Evolutionary conservation across 176 grass and related monocot species (phyloP), one percentile per base, ranked within the genome.

Genomic region (Carex pumila): DNA sequence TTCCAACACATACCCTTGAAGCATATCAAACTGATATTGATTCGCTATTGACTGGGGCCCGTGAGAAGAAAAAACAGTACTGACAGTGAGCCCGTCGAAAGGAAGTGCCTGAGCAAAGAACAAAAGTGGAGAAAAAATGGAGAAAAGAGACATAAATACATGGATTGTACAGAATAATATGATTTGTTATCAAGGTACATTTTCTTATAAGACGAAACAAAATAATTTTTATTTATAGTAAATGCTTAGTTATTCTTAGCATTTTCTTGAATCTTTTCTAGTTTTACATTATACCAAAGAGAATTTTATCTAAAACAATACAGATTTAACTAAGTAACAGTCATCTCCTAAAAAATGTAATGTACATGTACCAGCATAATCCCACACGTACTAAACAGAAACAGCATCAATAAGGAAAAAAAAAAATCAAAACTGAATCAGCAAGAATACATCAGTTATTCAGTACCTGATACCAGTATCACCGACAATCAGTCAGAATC

Each of bases 391-490:
- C 25, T 25, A 25, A 25, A 25, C 25, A 25, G 25, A 25, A 25
- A 25, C 25, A 0, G 21, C 11, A 17, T n/a, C 17, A 59, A 6
- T 1, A 6, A 59, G 1, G 13, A n/a, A 57, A 57, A 57, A 4
- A 4, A 6, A 17, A 17, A 34, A 69, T 49, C 9, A 69, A 69
- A 12, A 69, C 22, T 75, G 14, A 55, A 80, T 50, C 60, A 81
- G 41, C 13, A 2, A 79, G 34, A 58, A 58, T 31, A 9, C 12
- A 57, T 61, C 31, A 60, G 66, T 41, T 8, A 5, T 65, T 81
- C 2, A 5, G 17, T 90, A 98, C 95, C 95, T 94, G 87, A 98
- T 88, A 78, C 92, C 92, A 34, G 88, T 91, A 54, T 98, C 89
- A 61, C 91, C 92, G 9, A 94, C 91, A 79, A 98, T 98, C 71